Conservation (phyloP, 1,139 yeast species). For the Taphrina betulina region DNA sequence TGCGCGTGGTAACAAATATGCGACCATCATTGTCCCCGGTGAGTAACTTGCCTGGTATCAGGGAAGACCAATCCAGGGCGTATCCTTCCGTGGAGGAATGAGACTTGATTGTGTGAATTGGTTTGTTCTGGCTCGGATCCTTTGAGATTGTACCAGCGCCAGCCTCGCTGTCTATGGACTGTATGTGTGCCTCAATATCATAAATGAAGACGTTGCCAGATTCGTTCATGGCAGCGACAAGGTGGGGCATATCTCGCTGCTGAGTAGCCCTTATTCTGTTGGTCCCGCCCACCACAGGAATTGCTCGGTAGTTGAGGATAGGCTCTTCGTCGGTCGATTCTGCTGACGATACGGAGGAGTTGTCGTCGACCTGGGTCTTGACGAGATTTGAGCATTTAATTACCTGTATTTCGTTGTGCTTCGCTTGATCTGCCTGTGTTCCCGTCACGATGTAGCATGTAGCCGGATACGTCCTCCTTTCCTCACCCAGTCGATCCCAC, state of each 20-base stretch:
- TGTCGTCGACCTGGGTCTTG: conserved; percentile 77
- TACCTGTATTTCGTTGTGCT: conserved; percentile 82
- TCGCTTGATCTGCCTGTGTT: conserved; percentile 84
- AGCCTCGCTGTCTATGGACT: conserved; percentile 87
- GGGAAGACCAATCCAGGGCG: conserved; percentile 95
- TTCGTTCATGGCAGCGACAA: conserved; percentile 87
- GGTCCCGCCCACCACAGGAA: conserved; percentile 78
- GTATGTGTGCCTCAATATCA: conserved; percentile 75
- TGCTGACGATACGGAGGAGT: conserved; percentile 54
- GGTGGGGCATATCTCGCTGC: conserved; percentile 45
- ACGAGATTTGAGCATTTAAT: conserved; percentile 78
- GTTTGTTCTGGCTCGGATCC: conserved; percentile 74
- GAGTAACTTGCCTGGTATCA: conserved; percentile 61
- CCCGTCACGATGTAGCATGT: conserved; percentile 84
- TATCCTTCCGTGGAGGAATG: conserved; percentile 98
- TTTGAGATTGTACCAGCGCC: conserved; percentile 50
- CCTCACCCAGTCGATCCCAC: conserved; percentile 82
- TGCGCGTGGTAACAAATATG: conserved; percentile 63
- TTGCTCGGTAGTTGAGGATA: conserved; percentile 74
- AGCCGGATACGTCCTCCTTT: conserved; percentile 88
- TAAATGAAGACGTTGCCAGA: conserved; percentile 84
- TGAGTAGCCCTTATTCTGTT: conserved; percentile 76
- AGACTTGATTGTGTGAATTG: conserved; percentile 74
- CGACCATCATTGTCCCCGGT: conserved; percentile 63
- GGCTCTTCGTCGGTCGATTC: conserved; percentile 79